Percentiles rank a stretch among this genome's conserved stretches.
Conservation (phyloP, 768 basidiomycete species). For the Pholiota molesta region DNA sequence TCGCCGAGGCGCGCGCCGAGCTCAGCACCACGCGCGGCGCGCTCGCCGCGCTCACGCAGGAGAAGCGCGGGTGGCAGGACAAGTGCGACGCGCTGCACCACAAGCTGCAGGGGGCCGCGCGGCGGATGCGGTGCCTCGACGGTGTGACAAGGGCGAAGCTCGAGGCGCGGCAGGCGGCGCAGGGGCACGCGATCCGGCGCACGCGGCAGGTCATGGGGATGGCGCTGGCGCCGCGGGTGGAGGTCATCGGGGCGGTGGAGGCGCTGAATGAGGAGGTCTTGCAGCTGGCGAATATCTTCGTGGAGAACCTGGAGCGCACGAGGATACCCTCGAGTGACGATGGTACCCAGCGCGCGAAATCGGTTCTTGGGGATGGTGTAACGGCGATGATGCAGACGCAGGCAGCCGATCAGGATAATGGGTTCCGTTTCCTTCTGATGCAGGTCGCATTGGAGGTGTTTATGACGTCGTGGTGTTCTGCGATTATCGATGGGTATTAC, state of each 20-base stretch:
- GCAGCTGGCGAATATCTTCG: slow-evolving; percentile 21
- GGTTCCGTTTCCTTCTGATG: slow-evolving; percentile 19
- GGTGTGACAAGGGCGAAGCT: slow-evolving; percentile 17
- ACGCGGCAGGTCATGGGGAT: not conserved
- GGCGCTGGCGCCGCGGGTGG: slow-evolving; percentile 16
- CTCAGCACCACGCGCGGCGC: not conserved
- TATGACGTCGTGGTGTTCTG: slow-evolving; percentile 26
- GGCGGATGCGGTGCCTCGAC: slow-evolving; percentile 16
- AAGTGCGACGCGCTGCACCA: slow-evolving; percentile 21
- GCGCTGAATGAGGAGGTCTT: slow-evolving; percentile 26
- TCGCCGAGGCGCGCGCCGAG: not conserved
- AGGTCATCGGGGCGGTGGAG: slow-evolving; percentile 21
- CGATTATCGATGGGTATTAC: slow-evolving; percentile 27
- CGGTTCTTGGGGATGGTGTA: slow-evolving; percentile 18
- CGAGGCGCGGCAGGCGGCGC: slow-evolving; percentile 16
- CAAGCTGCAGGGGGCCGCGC: slow-evolving; percentile 12
- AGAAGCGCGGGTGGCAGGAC: slow-evolving; percentile 21
- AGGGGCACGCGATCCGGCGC: slow-evolving; percentile 8
- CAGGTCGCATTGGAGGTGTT: slow-evolving; percentile 26
- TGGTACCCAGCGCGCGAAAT: slow-evolving; percentile 9
- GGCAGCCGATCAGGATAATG: slow-evolving; percentile 1
- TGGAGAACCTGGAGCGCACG: slow-evolving; percentile 21
- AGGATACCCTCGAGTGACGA: not conserved
- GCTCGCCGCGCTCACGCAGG: slow-evolving; percentile 4
- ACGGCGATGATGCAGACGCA: slow-evolving; percentile 21